These are phyloP conservation scores for Zostera marina DNA, from an alignment of 116 monocot genomes.

Conservation along the genomic window DNA sequence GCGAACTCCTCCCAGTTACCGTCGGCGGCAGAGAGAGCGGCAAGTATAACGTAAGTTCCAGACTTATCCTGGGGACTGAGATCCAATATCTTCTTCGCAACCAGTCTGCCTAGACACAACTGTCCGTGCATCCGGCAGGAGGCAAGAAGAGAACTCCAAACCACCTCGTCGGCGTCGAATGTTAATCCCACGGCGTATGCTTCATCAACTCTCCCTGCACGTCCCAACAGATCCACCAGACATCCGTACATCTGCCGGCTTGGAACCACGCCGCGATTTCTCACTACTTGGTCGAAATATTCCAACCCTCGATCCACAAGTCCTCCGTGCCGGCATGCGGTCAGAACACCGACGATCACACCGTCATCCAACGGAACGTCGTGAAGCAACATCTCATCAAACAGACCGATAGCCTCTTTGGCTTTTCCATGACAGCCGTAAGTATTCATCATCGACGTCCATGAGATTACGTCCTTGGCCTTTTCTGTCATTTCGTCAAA, in stretches of 20 bases:
- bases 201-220: slow-evolving; percentile 40
- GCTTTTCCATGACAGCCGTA: slow-evolving; percentile 53
- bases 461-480: slow-evolving; percentile 38
- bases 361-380: slow-evolving; percentile 26
- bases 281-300: slow-evolving; percentile 32
- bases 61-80: slow-evolving; percentile 19
- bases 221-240: slow-evolving; percentile 43
- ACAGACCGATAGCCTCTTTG: slow-evolving; percentile 35
- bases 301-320: slow-evolving; percentile 46
- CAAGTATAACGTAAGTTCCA: slow-evolving; percentile 33
- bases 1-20: slow-evolving; percentile 40
- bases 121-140: slow-evolving; percentile 49
- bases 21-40: slow-evolving; percentile 36
- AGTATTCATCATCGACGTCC: slow-evolving; percentile 56
- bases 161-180: slow-evolving; percentile 37
- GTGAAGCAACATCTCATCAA: slow-evolving; percentile 26
- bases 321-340: slow-evolving; percentile 66
- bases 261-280: slow-evolving; percentile 16
- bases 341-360: slow-evolving; percentile 36
- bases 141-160: slow-evolving; percentile 67
- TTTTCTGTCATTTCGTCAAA: slow-evolving; percentile 27
- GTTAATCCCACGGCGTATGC: slow-evolving; percentile 24
- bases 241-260: slow-evolving; percentile 53
- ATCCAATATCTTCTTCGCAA: slow-evolving; percentile 27
- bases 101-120: slow-evolving; percentile 24